These are phyloP conservation scores for Epithele typhae DNA, from an alignment of 768 basidiomycete genomes.

Conservation along the genomic window DNA sequence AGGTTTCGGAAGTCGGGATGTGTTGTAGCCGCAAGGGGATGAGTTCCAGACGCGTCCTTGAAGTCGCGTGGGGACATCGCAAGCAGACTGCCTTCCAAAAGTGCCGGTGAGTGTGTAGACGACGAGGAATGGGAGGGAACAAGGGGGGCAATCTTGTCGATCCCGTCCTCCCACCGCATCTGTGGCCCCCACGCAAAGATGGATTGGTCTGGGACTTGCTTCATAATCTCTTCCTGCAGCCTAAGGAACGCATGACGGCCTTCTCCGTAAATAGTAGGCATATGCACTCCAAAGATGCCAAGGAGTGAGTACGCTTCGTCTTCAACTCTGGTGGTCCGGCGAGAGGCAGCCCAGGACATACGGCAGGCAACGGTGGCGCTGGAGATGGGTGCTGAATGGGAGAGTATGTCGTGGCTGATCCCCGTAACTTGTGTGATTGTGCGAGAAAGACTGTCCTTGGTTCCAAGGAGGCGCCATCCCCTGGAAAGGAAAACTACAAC, in stretches of 20 bases:
- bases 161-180: too few species aligned
- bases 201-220: neutral
- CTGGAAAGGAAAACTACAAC: neutral
- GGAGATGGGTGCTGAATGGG: neutral
- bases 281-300: neutral
- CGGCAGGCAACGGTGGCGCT: neutral
- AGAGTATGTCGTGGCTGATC: neutral
- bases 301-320: neutral
- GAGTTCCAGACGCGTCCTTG: too few species aligned
- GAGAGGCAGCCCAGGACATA: neutral
- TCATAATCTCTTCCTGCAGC: slow-evolving; percentile 2
- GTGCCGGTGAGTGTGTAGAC: too few species aligned
- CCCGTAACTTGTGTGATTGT: neutral
- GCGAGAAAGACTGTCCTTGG: neutral
- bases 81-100: too few species aligned
- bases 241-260: neutral
- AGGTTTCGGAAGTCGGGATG: too few species aligned
- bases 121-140: too few species aligned
- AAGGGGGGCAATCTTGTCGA: too few species aligned
- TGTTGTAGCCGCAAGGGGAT: too few species aligned
- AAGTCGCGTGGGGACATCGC: too few species aligned
- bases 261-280: neutral
- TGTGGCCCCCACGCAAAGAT: neutral
- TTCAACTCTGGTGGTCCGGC: neutral
- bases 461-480: neutral